Evolutionary conservation across 164 flowering plant species (phyloP), one percentile per base, ranked within the genome.

Genomic region (Saururus chinensis): DNA sequence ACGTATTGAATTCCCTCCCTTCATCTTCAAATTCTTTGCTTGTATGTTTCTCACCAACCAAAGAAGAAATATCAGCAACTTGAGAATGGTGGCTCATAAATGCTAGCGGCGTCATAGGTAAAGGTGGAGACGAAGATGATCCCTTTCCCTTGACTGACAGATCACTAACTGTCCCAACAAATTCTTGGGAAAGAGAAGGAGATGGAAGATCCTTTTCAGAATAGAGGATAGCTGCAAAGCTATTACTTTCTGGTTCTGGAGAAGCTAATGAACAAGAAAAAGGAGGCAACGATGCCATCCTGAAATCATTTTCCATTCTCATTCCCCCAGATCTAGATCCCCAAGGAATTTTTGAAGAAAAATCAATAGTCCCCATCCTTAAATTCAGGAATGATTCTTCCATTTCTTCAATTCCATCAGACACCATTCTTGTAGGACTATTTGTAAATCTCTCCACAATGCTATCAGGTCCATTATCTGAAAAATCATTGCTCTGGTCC

Each of bases 291-390:
- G 37, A 30, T 2, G 49, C 49, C 14, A 13, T 42, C 17, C 12
- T 4, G 4, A 7, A 17, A 3, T 0, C 49, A 12, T 45, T 45
- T 45, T 72, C 80, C 75, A 76, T 51, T 48, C 83, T 87, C 78
- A 86, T 66, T 65, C 85, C 82, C 21, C 85, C 91, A 1, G 91
- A 88, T 71, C 87, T 82, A 51, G 97, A 82, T 64, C 91, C 42
- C 95, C 93, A 86, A 24, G 95, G 92, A 73, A 87, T 83, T 10
- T 92, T 91, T 0, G 98, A 92, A n/a, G 79, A 90, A 10, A 30
- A 45, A 10, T 75, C 71, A 12, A 22, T 30, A 35, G 70, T 54
- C 62, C 65, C 71, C 40, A 63, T 11, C n/a, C 63, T 74, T 41
- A 71, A 41, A 21, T 79, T 30, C 37, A n/a, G n/a, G n/a, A n/a